Percentiles rank a stretch among this genome's conserved stretches.
Conservation (phyloP, 2,329 filamentous ascomycete genomes). For the Cryphonectria parasitica region DNA sequence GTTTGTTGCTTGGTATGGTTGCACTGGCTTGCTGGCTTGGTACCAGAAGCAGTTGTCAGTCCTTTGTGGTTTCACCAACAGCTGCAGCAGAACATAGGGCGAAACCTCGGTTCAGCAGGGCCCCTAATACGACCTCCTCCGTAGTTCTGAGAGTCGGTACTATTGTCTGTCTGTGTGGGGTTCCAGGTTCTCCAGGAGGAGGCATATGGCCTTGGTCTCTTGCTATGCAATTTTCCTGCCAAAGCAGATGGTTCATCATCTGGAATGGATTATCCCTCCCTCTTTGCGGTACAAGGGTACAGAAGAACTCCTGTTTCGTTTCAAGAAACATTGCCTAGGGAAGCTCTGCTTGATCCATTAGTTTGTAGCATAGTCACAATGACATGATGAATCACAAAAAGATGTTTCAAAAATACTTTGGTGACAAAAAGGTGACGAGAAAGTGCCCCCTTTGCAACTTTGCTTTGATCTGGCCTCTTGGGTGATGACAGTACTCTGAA, state of each 20-base stretch:
- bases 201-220: background rate
- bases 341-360: background rate
- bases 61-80: background rate
- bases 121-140: background rate
- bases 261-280: background rate
- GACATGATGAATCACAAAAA: background rate
- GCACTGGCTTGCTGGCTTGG: background rate
- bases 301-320: constrained; percentile 14
- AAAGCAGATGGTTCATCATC: background rate
- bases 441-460: background rate
- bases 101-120: background rate
- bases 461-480: background rate
- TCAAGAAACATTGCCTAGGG: constrained; percentile 9
- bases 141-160: constrained; percentile 6
- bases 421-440: background rate
- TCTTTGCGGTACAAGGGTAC: background rate
- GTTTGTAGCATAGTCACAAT: background rate
- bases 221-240: background rate
- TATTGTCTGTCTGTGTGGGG: background rate
- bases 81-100: background rate
- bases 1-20: background rate
- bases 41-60: background rate
- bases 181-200: background rate
- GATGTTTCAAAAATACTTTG: background rate
- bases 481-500: background rate